Evolutionary conservation across 2,329 filamentous ascomycete species (phyloP), one percentile per base, ranked within the genome.

Genomic region (Pyricularia pennisetigena): DNA sequence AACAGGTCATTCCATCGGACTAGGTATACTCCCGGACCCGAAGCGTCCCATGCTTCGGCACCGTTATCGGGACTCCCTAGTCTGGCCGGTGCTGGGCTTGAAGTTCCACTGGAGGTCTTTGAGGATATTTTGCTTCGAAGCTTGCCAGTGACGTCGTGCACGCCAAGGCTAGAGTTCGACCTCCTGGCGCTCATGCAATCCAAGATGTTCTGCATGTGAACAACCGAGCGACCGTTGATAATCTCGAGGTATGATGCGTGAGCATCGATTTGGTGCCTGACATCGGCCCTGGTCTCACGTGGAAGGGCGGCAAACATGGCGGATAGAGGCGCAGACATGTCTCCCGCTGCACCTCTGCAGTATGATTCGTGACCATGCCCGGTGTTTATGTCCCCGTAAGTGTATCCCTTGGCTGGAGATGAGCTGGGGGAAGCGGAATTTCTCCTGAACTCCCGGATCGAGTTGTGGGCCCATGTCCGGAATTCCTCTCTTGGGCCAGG

Each of bases 21-120:
- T 28, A 93, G 83, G 74, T 90, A 94, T 64, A 90, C 85, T 1
- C 91, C 91, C 0, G 91, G 90, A 0, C 90, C 90, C 28, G 82
- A 82, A 67, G 61, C 54, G n/a, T 5, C 61, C 14, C 5, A n/a
- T 28, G n/a, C 23, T 62, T 24, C 29, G 63, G 26, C 62, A 62
- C 54, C 41, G 4, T 14, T 67, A 24, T 69, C 70, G 29, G 68
- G 62, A 59, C 68, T 66, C 65, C 54, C 57, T 35, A 32, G 64
- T 66, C 59, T 63, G 12, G 32, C 10, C 57, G 71, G 16, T 20
- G 8, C 24, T 14, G 59, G 54, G 12, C n/a, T 63, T 32, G 8
- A 29, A 10, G 26, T 20, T 41, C 54, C 26, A 23, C 12, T 66
- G 5, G n/a, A 24, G n/a, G 26, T 9, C 16, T 62, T 67, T 63